Conservation (phyloP, 148 eudicot species). For the Fagopyrum esculentum region DNA sequence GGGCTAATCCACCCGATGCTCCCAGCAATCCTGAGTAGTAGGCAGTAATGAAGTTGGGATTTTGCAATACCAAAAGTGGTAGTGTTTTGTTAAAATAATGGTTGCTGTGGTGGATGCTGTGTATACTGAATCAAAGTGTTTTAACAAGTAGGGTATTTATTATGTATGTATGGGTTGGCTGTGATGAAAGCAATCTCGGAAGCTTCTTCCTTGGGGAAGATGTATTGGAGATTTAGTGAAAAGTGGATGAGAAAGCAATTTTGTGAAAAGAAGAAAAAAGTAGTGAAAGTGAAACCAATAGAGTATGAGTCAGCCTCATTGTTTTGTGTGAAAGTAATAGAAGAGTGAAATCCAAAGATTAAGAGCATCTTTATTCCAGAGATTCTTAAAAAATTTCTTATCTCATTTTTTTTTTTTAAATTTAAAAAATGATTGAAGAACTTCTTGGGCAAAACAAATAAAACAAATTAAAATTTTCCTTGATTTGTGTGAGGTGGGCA, state of each 20-base stretch:
- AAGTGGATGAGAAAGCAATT: slow-evolving; percentile 5
- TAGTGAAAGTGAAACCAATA: no score
- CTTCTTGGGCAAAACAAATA: no score
- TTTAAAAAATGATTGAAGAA: no score
- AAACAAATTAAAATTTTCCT: no score
- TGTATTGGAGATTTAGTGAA: not conserved
- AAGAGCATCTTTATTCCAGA: no score
- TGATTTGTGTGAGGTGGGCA: no score
- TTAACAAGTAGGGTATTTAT: not conserved
- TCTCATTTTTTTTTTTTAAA: no score
- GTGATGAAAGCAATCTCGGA: not conserved
- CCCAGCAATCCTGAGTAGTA: slow-evolving; percentile 23
- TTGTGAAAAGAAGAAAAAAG: slow-evolving; percentile 2
- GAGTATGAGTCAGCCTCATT: no score
- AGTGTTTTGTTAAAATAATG: not conserved
- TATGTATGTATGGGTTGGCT: not conserved
- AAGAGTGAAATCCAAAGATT: no score
- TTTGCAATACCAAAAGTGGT: slow-evolving; percentile 7
- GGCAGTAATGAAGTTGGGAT: slow-evolving; percentile 10
- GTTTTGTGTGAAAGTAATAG: no score
- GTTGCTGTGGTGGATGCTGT: not conserved
- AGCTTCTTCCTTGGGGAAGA: not conserved
- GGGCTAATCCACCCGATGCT: slow-evolving; percentile 32
- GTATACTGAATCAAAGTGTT: not conserved
- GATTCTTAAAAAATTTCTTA: no score